Conservation (phyloP, 768 basidiomycete genomes). For the Boletus fagicola region DNA sequence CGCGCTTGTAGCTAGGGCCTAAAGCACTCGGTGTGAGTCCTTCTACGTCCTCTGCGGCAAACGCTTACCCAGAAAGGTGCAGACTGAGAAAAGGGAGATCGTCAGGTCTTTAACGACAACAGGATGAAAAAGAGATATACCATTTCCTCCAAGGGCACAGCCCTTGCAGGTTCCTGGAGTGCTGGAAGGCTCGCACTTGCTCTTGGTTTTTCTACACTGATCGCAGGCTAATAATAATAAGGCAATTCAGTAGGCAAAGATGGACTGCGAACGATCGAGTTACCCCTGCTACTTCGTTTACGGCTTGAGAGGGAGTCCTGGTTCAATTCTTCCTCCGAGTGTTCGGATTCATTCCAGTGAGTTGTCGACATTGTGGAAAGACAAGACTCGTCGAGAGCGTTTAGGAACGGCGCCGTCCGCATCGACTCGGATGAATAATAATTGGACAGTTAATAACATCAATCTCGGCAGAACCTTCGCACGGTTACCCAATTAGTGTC, state of each 20-base stretch:
- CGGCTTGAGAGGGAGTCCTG: conserved; percentile 44
- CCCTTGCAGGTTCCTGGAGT: conserved; percentile 59
- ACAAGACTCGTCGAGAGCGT: conserved; percentile 3
- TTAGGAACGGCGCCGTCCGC: not conserved
- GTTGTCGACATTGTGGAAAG: conserved; percentile 27
- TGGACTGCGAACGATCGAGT: conserved; percentile 5
- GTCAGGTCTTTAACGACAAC: conserved; percentile 10
- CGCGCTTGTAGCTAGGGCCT: conserved; percentile 82
- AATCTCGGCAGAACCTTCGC: conserved; percentile 16
- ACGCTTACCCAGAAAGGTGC: conserved; percentile 60
- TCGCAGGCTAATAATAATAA: conserved; percentile 62
- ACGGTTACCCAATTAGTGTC: conserved; percentile 8
- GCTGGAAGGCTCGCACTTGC: conserved; percentile 69
- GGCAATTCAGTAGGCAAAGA: conserved; percentile 14
- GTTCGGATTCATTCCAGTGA: conserved; percentile 58
- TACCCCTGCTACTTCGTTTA: conserved; percentile 67
- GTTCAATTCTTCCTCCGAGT: conserved; percentile 53
- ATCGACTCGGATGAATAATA: conserved; percentile 8
- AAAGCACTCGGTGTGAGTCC: conserved; percentile 1
- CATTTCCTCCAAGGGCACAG: conserved; percentile 55
- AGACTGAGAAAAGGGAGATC: conserved; percentile 41
- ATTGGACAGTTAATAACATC: not conserved
- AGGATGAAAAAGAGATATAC: conserved; percentile 33
- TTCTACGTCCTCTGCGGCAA: not conserved
- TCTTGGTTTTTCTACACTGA: conserved; percentile 85